Base-by-base conservation (phyloP, 1,284 basidiomycete genomes). In the Baeospora myosura region DNA sequence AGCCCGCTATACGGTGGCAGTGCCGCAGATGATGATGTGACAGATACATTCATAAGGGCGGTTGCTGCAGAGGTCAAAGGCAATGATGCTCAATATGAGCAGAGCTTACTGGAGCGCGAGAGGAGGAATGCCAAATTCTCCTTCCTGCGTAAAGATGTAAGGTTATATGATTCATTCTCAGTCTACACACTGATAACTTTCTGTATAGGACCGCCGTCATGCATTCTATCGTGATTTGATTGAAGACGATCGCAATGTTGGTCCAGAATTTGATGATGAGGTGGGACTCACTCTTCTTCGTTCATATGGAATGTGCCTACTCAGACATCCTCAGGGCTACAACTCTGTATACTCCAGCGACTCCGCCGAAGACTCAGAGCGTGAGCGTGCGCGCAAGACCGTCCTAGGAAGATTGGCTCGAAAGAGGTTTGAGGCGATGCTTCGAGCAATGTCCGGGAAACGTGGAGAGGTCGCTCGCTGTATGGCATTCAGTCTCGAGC, bases 401-500 rank as follows among this genome's bases (percentile, higher is more conserved):
- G 69, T 69, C 20, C 71, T 98, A 0, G 90, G 91, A 1, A 77
- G 70, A 53, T 64, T 90, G 11, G 88, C 92, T 10, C 74, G 83
- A 26, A 78, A 76, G 41, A 72, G 93, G 26, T 91, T 98, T 51
- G 87, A 92, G 60, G 80, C 81, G 0, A 92, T 98, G 82, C 71
- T 99, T 22, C 78, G 95, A 14, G 78, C 77, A 4, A 66, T 98
- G 52, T 85, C 81, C 10, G 90, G 91, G 2, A 85, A 87, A 51
- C 71, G 93, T 42, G 91, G 88, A 6, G 90, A 95, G 58, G 81
- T 98, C 29, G 96, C 91, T 16, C 74, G 91, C 16, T 90, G 88
- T 46, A 99, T 98, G 92, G 78, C 87, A 10, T 98, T 98, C 58
- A 91, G 92, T 44, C 69, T 98, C 36, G 90, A 94, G 58, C 90